phyloP scores from a whole-genome alignment of 306 rosid species.

The Castanospermum australe region DNA sequence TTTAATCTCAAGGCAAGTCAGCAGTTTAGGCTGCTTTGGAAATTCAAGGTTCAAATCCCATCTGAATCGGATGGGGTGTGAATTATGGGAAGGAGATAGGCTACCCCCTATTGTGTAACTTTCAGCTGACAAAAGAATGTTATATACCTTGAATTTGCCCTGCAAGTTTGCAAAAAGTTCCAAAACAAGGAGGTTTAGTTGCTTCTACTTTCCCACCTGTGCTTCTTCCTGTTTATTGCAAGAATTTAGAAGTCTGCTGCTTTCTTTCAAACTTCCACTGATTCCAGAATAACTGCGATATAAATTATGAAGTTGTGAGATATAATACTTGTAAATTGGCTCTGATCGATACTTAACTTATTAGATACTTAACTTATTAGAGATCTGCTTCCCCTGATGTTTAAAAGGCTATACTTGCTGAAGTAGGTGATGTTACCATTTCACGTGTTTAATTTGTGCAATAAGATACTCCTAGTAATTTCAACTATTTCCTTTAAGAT shows the following conservation, averaged over 20 bases:
- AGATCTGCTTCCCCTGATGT: neutral
- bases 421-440: neutral
- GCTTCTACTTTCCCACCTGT: neutral
- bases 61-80: too few species aligned
- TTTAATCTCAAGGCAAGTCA: neutral
- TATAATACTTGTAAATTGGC: neutral
- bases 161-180: neutral
- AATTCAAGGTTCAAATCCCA: neutral
- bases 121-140: neutral
- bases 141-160: neutral
- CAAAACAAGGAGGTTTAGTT: neutral
- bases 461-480: neutral
- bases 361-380: neutral
- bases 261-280: neutral
- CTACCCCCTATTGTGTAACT: too few species aligned
- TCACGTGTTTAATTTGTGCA: neutral
- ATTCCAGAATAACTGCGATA: neutral
- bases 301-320: neutral
- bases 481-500: neutral
- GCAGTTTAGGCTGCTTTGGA: neutral
- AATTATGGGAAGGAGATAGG: too few species aligned
- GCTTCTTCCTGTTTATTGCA: neutral
- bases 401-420: neutral
- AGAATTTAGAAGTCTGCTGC: neutral
- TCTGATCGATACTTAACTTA: neutral